Evolutionary conservation across 2,329 filamentous ascomycete genomes (phyloP).

Genomic region (Nannizziopsis arthrosporioides): DNA sequence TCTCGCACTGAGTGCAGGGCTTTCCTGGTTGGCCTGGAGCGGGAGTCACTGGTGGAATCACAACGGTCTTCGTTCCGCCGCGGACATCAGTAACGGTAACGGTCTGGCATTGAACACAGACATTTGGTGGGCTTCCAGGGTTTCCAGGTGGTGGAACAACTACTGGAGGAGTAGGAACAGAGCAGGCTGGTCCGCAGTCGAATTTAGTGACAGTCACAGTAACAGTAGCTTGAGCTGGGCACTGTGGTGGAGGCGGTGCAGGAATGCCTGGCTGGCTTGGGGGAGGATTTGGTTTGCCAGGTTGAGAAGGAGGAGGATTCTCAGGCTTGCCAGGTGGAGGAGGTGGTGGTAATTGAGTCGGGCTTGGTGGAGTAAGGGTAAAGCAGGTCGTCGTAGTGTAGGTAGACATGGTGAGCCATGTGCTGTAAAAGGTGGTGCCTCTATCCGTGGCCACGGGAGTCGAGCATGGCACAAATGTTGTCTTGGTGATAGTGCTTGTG

Average conservation of each 20-base stretch:
- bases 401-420: conserved; percentile 23
- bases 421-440: conserved; percentile 26
- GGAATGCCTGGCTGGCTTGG: conserved; percentile 3
- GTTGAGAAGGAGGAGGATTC: conserved; percentile 2
- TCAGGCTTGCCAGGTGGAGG: conserved; percentile 9
- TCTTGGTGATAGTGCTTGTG: conserved; percentile 23
- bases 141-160: neutral
- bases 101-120: conserved; percentile 20
- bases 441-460: conserved; percentile 21
- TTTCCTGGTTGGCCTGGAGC: conserved; percentile 1
- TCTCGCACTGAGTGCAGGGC: conserved; percentile 20
- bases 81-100: conserved; percentile 22
- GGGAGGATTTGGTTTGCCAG: neutral
- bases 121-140: neutral
- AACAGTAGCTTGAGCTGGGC: conserved; percentile 13
- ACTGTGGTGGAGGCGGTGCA: conserved; percentile 9
- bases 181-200: conserved; percentile 9
- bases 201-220: conserved; percentile 17
- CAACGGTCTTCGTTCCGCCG: conserved; percentile 20
- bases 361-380: conserved; percentile 16
- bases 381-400: conserved; percentile 25
- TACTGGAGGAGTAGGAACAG: conserved; percentile 8
- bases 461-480: conserved; percentile 27
- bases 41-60: conserved; percentile 16
- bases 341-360: conserved; percentile 10